Evolutionary conservation across 2,329 filamentous ascomycete genomes (phyloP), one percentile per base, ranked within the genome.

Genomic region (Ceratocystis huliohia): DNA sequence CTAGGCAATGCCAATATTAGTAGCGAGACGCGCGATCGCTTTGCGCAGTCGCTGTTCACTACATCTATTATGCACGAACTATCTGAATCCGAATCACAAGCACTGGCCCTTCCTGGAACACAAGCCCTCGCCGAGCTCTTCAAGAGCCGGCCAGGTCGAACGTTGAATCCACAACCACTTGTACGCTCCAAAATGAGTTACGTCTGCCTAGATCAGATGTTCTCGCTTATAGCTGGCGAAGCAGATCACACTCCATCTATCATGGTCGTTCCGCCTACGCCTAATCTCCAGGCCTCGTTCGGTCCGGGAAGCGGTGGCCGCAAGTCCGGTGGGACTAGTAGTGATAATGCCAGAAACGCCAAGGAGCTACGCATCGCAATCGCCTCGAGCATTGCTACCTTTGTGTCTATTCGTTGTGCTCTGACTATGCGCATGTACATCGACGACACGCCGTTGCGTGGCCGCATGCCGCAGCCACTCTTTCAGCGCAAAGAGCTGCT

Each of bases 401-500:
- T 90, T 71, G 80, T 97, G 2, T 87, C 97, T 57, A 78, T 96
- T 1, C 86, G 94, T 2, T 85, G 88, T 13, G 91, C 89, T 0
- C 79, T 96, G 17, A 86, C 89, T 0, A 77, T 97, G n/a, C 86
- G 90, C 66, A 81, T 87, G 0, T 97, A 96, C 73, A 86, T 95
- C 59, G 89, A 91, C 3, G 94, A 99, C 74, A 93, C 96, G 73
- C 92, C 93, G 0, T 79, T 99, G 22, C 82, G 94, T 15, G 92
- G 94, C 0, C 83, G 86, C 63, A 94, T 95, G 85, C 94, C 94
- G 3, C 89, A 94, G 73, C 93, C 93, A 0, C 79, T 90, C 4
- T 87, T 85, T 7, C 89, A 96, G 72, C 83, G 89, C 56, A 86
- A 83, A 69, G 94, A 96, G 73, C 77, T 99, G 10, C 73, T 88